Percentiles rank a stretch among this genome's conserved stretches.
Evolutionary conservation across 495 filamentous ascomycete genomes (phyloP).

Genomic region (Neurospora africana): DNA sequence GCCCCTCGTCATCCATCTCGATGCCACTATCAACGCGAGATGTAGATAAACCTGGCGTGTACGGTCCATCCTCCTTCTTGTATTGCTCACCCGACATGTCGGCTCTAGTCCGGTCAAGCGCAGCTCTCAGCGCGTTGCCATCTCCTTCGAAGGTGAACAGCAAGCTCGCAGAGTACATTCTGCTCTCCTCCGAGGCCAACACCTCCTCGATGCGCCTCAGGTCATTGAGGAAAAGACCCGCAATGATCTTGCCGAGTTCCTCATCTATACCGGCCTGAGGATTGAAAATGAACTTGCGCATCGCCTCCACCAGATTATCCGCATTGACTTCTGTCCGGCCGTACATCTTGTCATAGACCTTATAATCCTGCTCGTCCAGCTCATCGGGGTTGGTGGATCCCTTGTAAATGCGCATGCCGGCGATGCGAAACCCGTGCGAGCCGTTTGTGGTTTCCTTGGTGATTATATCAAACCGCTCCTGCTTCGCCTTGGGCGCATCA

Average conservation of each 20-base stretch:
- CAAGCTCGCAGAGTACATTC: constrained; percentile 89
- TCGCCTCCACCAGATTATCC: constrained; percentile 62
- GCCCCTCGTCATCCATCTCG: constrained; percentile 28
- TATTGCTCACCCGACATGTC: constrained; percentile 13
- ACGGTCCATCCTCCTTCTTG: background rate
- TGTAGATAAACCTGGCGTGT: constrained; percentile 3
- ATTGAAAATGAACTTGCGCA: constrained; percentile 63
- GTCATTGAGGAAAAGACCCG: constrained; percentile 54
- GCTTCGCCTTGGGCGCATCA: constrained; percentile 66
- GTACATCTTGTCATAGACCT: constrained; percentile 79
- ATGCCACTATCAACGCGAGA: constrained; percentile 36
- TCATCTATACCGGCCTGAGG: constrained; percentile 47
- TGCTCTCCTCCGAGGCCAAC: constrained; percentile 66
- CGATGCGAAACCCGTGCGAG: constrained; percentile 74
- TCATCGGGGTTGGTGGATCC: constrained; percentile 42
- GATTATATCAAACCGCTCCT: constrained; percentile 67
- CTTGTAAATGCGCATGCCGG: constrained; percentile 88
- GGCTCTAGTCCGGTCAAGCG: constrained; percentile 52
- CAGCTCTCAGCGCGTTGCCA: constrained; percentile 50
- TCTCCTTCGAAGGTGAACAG: constrained; percentile 92
- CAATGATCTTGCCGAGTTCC: constrained; percentile 44
- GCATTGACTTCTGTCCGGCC: constrained; percentile 59
- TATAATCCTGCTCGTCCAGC: constrained; percentile 43
- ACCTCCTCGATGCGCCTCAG: constrained; percentile 52
- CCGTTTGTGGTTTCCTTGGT: constrained; percentile 69